Conservation (phyloP, 371 early-diverging fungal genomes). For the Sporodiniella umbellata region DNA sequence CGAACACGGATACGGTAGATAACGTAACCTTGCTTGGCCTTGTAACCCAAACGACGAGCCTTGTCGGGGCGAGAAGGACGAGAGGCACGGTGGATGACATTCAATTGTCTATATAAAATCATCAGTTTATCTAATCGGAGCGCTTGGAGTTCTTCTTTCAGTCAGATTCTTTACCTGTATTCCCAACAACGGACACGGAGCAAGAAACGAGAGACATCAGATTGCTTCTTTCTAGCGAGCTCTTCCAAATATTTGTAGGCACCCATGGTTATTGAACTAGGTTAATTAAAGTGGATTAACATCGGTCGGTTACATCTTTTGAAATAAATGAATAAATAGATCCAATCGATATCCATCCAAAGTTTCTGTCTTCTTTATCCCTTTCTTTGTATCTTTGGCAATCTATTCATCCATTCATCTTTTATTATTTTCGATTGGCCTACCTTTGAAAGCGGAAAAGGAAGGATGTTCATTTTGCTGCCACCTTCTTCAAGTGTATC, state of each 20-base stretch:
- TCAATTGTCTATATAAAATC: constrained; percentile 73
- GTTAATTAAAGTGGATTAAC: no score
- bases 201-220: constrained; percentile 98
- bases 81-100: constrained; percentile 95
- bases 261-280: constrained; percentile 26
- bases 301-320: no score
- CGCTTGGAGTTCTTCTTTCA: not conserved
- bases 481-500: no score
- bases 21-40: constrained; percentile 98
- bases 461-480: constrained; percentile 19
- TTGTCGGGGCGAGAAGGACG: constrained; percentile 98
- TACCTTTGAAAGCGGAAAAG: constrained; percentile 29
- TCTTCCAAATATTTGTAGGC: constrained; percentile 97
- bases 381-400: not conserved
- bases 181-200: constrained; percentile 98
- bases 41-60: constrained; percentile 99
- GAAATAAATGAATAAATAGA: no score
- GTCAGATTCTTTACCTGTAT: constrained; percentile 25
- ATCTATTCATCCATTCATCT: constrained; percentile 2
- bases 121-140: not conserved
- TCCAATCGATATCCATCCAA: not conserved
- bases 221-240: constrained; percentile 98
- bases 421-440: constrained; percentile 1
- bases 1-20: constrained; percentile 98
- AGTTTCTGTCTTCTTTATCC: not conserved